Percentiles rank a stretch among this genome's conserved stretches.
These are phyloP conservation scores for Graphilbum sp. DNA, from an alignment of 2,329 filamentous ascomycete genomes.

Conservation along the genomic window DNA sequence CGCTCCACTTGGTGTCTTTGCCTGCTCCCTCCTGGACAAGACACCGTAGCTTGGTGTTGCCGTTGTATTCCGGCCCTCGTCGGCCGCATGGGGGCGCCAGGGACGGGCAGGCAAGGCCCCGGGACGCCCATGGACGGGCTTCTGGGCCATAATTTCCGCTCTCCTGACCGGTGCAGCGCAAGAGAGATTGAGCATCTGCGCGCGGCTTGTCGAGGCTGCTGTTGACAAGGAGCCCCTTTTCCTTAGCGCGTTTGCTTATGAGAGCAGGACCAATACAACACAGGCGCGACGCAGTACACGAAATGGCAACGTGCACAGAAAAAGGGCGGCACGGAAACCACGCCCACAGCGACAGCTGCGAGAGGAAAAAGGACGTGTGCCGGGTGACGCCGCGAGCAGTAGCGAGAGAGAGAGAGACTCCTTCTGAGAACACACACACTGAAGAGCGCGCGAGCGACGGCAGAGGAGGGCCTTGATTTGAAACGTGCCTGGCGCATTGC, in stretches of 20 bases:
- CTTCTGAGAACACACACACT: too few species aligned
- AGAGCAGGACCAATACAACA: too few species aligned
- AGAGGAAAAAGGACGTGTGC: too few species aligned
- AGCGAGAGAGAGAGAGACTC: neutral
- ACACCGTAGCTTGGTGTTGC: neutral
- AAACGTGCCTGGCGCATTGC: slow-evolving; percentile 35
- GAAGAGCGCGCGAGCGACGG: too few species aligned
- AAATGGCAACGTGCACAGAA: too few species aligned
- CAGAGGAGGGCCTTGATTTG: slow-evolving; percentile 18
- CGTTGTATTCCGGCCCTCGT: neutral
- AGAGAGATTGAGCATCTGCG: slow-evolving; percentile 7
- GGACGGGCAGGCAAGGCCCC: neutral
- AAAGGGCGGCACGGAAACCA: too few species aligned
- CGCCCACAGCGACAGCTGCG: too few species aligned
- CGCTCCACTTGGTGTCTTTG: neutral
- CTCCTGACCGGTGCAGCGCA: slow-evolving; percentile 13
- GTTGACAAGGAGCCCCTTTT: neutral
- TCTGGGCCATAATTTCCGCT: slow-evolving; percentile 13
- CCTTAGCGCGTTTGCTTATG: neutral
- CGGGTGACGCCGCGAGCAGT: too few species aligned
- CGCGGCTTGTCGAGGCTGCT: neutral
- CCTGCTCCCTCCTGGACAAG: neutral
- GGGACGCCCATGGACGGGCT: too few species aligned
- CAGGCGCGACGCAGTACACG: too few species aligned
- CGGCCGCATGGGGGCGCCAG: neutral